These are phyloP conservation scores for Lepiota subincarnata DNA, from an alignment of 768 basidiomycete species.

Conservation along the genomic window DNA sequence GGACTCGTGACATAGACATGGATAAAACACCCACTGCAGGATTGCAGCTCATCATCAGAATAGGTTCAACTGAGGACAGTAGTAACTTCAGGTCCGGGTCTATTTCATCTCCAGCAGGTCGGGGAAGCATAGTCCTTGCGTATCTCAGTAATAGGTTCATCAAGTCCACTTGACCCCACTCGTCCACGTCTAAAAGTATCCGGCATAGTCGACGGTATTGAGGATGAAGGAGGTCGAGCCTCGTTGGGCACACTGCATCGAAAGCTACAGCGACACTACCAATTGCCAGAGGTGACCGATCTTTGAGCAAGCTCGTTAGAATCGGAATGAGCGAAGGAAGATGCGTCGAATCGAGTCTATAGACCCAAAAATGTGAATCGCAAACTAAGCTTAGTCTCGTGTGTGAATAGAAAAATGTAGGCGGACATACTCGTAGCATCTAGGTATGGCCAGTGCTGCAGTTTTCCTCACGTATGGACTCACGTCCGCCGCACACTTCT, in stretches of 20 bases:
- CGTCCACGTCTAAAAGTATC: conserved; percentile 86
- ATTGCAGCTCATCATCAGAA: conserved; percentile 85
- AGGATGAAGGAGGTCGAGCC: conserved; percentile 82
- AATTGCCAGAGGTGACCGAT: conserved; percentile 82
- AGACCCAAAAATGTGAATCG: background rate
- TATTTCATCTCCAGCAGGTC: conserved; percentile 57
- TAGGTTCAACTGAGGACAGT: conserved; percentile 63
- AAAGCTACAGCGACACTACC: conserved; percentile 87
- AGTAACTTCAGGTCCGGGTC: conserved; percentile 80
- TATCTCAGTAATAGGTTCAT: conserved; percentile 80
- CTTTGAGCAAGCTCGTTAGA: conserved; percentile 59
- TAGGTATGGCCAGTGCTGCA: conserved; percentile 85
- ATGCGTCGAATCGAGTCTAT: conserved; percentile 71
- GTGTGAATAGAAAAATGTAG: background rate
- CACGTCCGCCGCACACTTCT: conserved; percentile 86
- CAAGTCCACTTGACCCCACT: conserved; percentile 90
- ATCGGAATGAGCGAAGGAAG: conserved; percentile 67
- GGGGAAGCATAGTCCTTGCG: conserved; percentile 75
- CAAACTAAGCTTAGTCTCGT: background rate
- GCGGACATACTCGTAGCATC: conserved; percentile 58
- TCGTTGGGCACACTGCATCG: conserved; percentile 78
- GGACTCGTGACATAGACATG: background rate
- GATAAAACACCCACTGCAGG: conserved; percentile 61
- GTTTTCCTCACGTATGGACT: conserved; percentile 95
- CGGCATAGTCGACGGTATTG: conserved; percentile 85